These are phyloP conservation scores for Ceratocystis albifundus DNA, from an alignment of 2,329 filamentous ascomycete genomes.

Conservation along the genomic window DNA sequence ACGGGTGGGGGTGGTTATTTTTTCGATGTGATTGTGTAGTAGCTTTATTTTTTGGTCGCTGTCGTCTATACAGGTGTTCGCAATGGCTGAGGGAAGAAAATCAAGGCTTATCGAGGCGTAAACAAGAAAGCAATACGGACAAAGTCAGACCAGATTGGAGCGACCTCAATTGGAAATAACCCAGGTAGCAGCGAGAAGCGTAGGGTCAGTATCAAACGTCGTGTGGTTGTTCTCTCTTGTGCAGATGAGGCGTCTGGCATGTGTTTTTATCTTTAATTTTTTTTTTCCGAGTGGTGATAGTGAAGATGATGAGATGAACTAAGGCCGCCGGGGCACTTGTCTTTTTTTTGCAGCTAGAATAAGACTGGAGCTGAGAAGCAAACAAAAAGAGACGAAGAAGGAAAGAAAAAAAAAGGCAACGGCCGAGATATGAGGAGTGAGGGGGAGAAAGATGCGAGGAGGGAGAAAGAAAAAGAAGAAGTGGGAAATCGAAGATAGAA, in stretches of 20 bases:
- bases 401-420: slow-evolving; percentile 5
- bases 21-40: not conserved
- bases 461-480: slow-evolving; percentile 3
- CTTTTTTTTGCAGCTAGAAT: slow-evolving; percentile 11
- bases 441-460: not conserved
- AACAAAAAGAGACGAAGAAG: slow-evolving; percentile 13
- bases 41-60: not conserved
- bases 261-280: not conserved
- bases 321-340: slow-evolving; percentile 22
- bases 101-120: not conserved
- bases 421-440: not conserved
- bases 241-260: not conserved
- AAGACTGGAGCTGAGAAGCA: slow-evolving; percentile 14
- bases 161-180: not conserved
- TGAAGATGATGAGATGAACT: slow-evolving; percentile 14
- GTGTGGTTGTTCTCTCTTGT: not conserved
- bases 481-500: slow-evolving; percentile 6
- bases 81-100: slow-evolving; percentile 3
- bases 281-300: not conserved
- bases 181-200: not conserved
- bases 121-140: not conserved
- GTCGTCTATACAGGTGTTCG: slow-evolving; percentile 4
- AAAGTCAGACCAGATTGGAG: slow-evolving; percentile 19
- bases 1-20: not conserved
- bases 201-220: slow-evolving; percentile 8